A percentile compares a stretch with the other conserved stretches of the same genome.
Evolutionary conservation across 495 filamentous ascomycete species (phyloP).

Genomic region (Xylaria grammica): DNA sequence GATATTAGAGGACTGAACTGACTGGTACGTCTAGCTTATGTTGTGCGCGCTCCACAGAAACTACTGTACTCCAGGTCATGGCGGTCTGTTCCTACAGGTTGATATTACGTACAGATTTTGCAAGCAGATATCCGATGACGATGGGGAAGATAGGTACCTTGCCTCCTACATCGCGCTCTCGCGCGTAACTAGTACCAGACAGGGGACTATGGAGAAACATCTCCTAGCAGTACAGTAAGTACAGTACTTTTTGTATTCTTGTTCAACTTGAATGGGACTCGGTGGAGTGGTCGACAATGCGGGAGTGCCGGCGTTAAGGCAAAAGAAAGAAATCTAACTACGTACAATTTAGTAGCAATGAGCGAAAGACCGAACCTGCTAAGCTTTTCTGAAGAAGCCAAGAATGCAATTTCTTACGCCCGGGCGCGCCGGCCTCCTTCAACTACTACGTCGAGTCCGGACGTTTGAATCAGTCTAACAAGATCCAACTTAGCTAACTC

Average conservation of each 20-base stretch:
- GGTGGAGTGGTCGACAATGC: neutral
- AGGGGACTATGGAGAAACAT: conserved; percentile 3
- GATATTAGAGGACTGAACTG: too few species aligned
- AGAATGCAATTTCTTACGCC: neutral
- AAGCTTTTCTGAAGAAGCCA: neutral
- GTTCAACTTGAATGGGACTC: neutral
- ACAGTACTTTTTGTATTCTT: neutral
- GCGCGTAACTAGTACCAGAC: conserved; percentile 3
- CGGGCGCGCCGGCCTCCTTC: neutral
- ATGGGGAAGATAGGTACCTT: neutral
- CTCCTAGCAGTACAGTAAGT: conserved; percentile 16
- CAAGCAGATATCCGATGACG: conserved; percentile 2
- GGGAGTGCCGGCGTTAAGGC: neutral
- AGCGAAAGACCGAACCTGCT: neutral
- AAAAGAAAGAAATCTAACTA: neutral
- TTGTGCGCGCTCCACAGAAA: conserved; percentile 3
- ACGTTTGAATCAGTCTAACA: neutral
- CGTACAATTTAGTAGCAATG: neutral
- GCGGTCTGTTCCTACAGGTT: conserved; percentile 17
- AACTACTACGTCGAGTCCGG: too few species aligned
- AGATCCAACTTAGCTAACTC: neutral
- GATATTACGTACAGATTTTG: conserved; percentile 22
- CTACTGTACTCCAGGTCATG: conserved; percentile 23
- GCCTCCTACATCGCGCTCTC: neutral
- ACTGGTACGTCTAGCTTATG: too few species aligned